Conservation (phyloP, 768 basidiomycete species). For the Epithele typhae region DNA sequence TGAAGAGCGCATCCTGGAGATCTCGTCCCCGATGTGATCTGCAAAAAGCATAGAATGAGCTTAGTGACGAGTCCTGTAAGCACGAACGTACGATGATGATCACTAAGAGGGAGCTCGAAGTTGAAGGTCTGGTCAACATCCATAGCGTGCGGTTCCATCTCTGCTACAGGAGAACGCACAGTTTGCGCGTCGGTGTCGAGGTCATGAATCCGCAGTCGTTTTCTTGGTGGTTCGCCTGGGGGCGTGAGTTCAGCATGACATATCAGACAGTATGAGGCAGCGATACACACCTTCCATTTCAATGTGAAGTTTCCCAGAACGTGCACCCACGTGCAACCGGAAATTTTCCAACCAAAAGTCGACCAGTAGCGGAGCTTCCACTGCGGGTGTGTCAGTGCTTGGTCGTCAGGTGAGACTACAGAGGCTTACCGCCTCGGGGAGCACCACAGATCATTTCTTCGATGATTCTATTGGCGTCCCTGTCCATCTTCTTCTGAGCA, state of each 20-base stretch:
- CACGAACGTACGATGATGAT: constrained; percentile 6
- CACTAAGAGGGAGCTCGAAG: constrained; percentile 14
- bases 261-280: background rate
- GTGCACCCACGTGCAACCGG: constrained; percentile 64
- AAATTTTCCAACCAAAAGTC: constrained; percentile 76
- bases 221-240: constrained; percentile 40
- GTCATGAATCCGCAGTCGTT: constrained; percentile 42
- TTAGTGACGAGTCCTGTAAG: background rate
- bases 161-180: too few relatives aligned
- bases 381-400: constrained; percentile 30
- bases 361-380: constrained; percentile 59
- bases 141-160: too few relatives aligned
- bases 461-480: constrained; percentile 46
- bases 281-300: constrained; percentile 30
- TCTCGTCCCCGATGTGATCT: constrained; percentile 3
- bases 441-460: constrained; percentile 65
- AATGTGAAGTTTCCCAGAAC: constrained; percentile 40
- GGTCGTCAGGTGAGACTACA: too few relatives aligned
- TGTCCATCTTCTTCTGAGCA: constrained; percentile 50
- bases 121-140: constrained; percentile 23
- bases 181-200: constrained; percentile 6
- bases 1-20: constrained; percentile 43
- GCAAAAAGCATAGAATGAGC: too few relatives aligned
- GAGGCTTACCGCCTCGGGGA: constrained; percentile 55
- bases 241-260: background rate